These are phyloP conservation scores for Botrytis squamosa DNA, from an alignment of 2,329 filamentous ascomycete genomes.

Conservation along the genomic window DNA sequence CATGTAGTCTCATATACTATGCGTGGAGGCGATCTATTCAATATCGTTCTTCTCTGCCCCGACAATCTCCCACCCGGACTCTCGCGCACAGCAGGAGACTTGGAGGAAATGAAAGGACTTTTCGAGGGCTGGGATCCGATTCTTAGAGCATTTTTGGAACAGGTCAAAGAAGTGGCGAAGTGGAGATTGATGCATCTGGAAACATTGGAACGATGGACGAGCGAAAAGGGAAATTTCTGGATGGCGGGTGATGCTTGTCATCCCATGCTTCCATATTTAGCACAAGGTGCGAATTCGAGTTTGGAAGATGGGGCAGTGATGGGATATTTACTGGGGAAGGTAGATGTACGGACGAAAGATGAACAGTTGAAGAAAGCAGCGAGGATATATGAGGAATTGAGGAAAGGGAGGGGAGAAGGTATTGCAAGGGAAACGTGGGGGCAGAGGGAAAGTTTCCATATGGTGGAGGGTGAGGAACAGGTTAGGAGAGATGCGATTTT, in stretches of 20 bases:
- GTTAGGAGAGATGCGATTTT: constrained; percentile 53
- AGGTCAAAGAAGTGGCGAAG: constrained; percentile 61
- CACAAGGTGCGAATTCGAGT: constrained; percentile 65
- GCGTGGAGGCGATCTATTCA: constrained; percentile 58
- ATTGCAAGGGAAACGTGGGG: constrained; percentile 64
- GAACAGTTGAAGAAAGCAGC: constrained; percentile 48
- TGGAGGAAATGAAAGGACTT: constrained; percentile 59
- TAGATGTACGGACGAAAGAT: constrained; percentile 42
- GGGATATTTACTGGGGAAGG: constrained; percentile 54
- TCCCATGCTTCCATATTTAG: constrained; percentile 62
- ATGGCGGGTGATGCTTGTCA: constrained; percentile 59
- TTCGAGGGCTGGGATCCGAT: constrained; percentile 67
- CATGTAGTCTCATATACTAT: constrained; percentile 61
- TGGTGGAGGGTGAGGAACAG: constrained; percentile 56
- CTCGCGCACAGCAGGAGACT: constrained; percentile 50
- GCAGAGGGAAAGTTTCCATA: constrained; percentile 52
- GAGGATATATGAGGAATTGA: constrained; percentile 47
- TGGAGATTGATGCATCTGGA: constrained; percentile 63
- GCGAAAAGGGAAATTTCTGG: constrained; percentile 30
- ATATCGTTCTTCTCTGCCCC: constrained; percentile 64
- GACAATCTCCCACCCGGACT: constrained; percentile 59
- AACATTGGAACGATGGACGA: constrained; percentile 35
- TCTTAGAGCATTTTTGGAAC: constrained; percentile 44
- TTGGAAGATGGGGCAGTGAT: constrained; percentile 68
- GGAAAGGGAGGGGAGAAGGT: constrained; percentile 49